Percentiles rank a stretch among this genome's conserved stretches.
Conservation (phyloP, 345 rosid genomes). For the Garcia nutans region DNA sequence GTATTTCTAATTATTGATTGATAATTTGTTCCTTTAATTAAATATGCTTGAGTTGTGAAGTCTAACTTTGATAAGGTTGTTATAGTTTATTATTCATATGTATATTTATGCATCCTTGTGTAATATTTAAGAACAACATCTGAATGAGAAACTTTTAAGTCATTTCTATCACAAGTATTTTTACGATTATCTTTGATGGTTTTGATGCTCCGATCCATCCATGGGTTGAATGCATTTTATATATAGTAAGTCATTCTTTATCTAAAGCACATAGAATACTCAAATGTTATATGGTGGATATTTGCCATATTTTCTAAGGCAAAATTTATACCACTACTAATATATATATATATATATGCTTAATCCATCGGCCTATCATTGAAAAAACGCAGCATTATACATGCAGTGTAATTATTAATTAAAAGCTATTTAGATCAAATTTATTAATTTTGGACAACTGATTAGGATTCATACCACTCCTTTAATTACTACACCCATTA, state of each 20-base stretch:
- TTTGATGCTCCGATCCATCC: background rate
- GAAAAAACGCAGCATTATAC: background rate
- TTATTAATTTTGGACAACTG: background rate
- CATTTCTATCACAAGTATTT: no score
- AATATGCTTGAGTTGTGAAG: no score
- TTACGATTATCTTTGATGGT: background rate
- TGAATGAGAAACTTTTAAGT: no score
- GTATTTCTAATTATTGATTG: no score
- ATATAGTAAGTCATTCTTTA: background rate
- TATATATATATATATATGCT: background rate
- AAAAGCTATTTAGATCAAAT: background rate
- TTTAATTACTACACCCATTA: background rate
- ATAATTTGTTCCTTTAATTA: no score
- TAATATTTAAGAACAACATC: no score
- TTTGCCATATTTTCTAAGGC: background rate
- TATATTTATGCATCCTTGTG: no score
- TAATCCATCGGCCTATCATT: background rate
- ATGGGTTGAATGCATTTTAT: background rate
- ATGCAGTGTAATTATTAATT: background rate
- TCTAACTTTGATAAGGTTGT: no score
- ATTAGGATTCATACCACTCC: constrained; percentile 1
- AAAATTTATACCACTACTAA: background rate
- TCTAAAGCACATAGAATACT: background rate
- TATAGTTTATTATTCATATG: no score
- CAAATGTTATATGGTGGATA: background rate